Evolutionary conservation across 305 asterid genomes (phyloP).

Genomic region (Fraxinus latifolia): DNA sequence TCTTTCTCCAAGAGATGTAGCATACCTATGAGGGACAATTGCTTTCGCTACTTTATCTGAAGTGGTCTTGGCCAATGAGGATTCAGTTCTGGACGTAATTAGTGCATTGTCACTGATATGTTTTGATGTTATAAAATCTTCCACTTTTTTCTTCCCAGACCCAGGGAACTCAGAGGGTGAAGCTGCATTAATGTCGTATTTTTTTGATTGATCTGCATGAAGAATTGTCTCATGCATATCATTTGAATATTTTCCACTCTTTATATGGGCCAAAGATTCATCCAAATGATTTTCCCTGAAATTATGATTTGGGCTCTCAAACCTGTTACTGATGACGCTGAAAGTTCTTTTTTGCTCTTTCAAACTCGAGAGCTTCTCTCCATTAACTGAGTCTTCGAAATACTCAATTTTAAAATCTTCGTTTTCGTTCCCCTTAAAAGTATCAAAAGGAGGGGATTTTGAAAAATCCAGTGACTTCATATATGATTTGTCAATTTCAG

Average conservation of each 20-base stretch:
- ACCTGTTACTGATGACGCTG: conserved; percentile 24
- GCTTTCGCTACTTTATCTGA: conserved; percentile 38
- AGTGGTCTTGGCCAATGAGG: conserved; percentile 39
- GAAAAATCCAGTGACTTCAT: conserved; percentile 42
- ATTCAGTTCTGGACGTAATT: conserved; percentile 43
- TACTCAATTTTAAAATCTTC: conserved; percentile 26
- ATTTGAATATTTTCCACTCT: conserved; percentile 25
- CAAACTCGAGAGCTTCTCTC: conserved; percentile 33
- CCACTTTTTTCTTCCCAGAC: conserved; percentile 31
- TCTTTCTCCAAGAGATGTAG: conserved; percentile 41
- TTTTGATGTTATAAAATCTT: conserved; percentile 33
- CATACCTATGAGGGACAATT: conserved; percentile 25
- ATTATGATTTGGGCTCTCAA: conserved; percentile 24
- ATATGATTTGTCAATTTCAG: conserved; percentile 51
- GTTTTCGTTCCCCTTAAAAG: conserved; percentile 28
- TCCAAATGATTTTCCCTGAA: conserved; percentile 35
- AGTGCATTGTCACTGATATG: conserved; percentile 35
- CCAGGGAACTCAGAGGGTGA: conserved; percentile 43
- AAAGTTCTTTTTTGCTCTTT: conserved; percentile 29
- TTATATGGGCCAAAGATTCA: conserved; percentile 30
- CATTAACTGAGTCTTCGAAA: conserved; percentile 35
- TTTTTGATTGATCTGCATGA: conserved; percentile 24
- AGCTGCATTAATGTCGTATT: conserved; percentile 25
- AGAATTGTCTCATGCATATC: conserved; percentile 24
- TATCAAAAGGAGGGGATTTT: conserved; percentile 46